Evolutionary conservation across 345 rosid genomes (phyloP), one percentile per base, ranked within the genome.

Genomic region (Eucalyptus erythrocorys): DNA sequence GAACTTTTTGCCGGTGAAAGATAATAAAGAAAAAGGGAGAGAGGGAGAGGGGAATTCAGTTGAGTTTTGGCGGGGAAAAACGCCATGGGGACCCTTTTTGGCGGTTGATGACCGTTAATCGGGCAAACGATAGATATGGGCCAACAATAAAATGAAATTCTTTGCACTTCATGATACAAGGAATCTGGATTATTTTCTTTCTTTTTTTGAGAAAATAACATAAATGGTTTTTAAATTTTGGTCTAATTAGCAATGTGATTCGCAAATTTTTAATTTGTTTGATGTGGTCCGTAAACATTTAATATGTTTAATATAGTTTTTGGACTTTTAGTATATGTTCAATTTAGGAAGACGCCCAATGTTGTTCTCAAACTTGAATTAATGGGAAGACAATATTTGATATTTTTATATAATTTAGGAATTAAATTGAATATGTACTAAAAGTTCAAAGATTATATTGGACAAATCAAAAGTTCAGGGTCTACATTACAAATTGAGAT

Each of bases 381-480:
- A 10, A 26, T 55, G 1, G 3, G 30, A 55, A 22, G 0, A 9
- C 1, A 55, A 55, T 55, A 55, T 22, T 55, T 22, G 6, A 24
- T 22, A 55, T 55, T 55, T 55, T 8, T 55, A 55, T 55, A 55
- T 55, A 22, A 55, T 55, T 55, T 55, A 55, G 0, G 61, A 0
- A 55, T 10, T 55, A 55, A 24, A 55, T 55, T 55, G 6, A 55
- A 55, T 55, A 22, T 55, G 61, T 55, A 55, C 1, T 1, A 55
- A 55, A 55, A 55, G 1, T 22, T 55, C 0, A 24, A 0, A 10
- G 0, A 55, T 10, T 55, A 55, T 0, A 55, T 55, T 55, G 0
- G 6, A 10, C 6, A 55, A 55, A 55, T 55, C 9, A 55, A 24
- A 24, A 55, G 12, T 55, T 55, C 0, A 10, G 1, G 12, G 6